phyloP scores from a whole-genome alignment of 2,329 filamentous ascomycete species.

The Claviceps pusilla region DNA sequence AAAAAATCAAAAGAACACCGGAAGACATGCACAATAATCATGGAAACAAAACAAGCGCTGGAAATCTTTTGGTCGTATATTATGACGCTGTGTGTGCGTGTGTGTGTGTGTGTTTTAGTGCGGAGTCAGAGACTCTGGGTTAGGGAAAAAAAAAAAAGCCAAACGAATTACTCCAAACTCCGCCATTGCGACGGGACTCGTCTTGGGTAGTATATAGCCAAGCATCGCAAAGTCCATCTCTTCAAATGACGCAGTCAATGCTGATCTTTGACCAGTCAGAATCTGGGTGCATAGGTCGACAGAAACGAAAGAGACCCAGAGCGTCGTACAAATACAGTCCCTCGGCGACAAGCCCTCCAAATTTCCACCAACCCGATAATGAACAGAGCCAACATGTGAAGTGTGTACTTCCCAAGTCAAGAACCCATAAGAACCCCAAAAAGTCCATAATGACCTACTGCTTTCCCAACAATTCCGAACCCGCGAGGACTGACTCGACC shows the following conservation, averaged over 20 bases:
- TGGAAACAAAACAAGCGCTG: not conserved
- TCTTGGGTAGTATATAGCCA: not conserved
- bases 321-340: constrained; percentile 1
- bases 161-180: constrained; percentile 7
- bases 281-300: not conserved
- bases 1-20: not conserved
- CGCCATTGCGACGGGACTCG: not conserved
- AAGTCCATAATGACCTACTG: not conserved
- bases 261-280: not conserved
- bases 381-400: not conserved
- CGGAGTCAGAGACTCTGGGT: not conserved
- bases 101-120: too few relatives aligned
- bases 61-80: not conserved
- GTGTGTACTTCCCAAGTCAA: not conserved
- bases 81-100: not conserved
- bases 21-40: not conserved
- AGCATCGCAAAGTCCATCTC: constrained; percentile 1
- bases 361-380: not conserved
- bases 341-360: not conserved
- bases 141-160: not conserved
- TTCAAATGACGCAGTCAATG: constrained; percentile 1
- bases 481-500: not conserved
- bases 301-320: not conserved
- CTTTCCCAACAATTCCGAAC: not conserved
- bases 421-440: not conserved